A percentile compares a stretch with the other conserved stretches of the same genome.
phyloP scores from a whole-genome alignment of 768 basidiomycete species.

The Chalciporus chontae region DNA sequence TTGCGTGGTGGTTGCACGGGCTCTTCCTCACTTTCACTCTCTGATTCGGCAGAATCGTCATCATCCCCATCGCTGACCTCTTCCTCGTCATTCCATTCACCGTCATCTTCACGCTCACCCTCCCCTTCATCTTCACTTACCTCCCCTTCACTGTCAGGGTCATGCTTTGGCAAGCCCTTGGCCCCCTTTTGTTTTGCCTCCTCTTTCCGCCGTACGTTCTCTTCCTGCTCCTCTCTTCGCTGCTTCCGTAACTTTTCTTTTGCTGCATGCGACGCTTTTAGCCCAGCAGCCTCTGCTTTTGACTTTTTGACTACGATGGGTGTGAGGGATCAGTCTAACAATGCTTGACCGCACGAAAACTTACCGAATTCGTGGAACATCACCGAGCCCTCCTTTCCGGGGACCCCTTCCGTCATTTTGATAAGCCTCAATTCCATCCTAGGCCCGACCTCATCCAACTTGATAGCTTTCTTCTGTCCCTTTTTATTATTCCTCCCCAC shows the following conservation, averaged over 20 bases:
- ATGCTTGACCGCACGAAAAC: slow-evolving; percentile 25
- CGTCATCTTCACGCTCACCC: slow-evolving; percentile 32
- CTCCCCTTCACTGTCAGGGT: slow-evolving; percentile 38
- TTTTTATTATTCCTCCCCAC: slow-evolving; percentile 92
- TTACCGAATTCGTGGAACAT: slow-evolving; percentile 93
- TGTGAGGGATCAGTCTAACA: slow-evolving; percentile 3
- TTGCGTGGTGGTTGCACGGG: slow-evolving; percentile 49
- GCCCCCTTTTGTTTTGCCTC: slow-evolving; percentile 32
- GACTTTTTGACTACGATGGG: slow-evolving; percentile 76
- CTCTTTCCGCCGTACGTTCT: slow-evolving; percentile 85
- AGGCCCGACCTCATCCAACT: slow-evolving; percentile 92
- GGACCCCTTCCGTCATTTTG: slow-evolving; percentile 92
- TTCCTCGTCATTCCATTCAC: slow-evolving; percentile 57
- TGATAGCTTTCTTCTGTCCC: slow-evolving; percentile 86
- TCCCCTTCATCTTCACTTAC: slow-evolving; percentile 41
- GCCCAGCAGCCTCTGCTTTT: slow-evolving; percentile 64
- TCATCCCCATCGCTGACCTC: slow-evolving; percentile 58
- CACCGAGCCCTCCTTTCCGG: slow-evolving; percentile 89
- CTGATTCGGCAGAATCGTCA: slow-evolving; percentile 38
- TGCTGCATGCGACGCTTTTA: slow-evolving; percentile 72
- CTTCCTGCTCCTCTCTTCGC: slow-evolving; percentile 85
- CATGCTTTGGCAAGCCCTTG: slow-evolving; percentile 26
- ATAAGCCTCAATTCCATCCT: slow-evolving; percentile 89
- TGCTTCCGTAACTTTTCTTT: slow-evolving; percentile 74
- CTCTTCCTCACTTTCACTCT: slow-evolving; percentile 47